Base-by-base conservation (phyloP, 805 yeast genomes). In the Wickerhamiella kurtzmanii region DNA sequence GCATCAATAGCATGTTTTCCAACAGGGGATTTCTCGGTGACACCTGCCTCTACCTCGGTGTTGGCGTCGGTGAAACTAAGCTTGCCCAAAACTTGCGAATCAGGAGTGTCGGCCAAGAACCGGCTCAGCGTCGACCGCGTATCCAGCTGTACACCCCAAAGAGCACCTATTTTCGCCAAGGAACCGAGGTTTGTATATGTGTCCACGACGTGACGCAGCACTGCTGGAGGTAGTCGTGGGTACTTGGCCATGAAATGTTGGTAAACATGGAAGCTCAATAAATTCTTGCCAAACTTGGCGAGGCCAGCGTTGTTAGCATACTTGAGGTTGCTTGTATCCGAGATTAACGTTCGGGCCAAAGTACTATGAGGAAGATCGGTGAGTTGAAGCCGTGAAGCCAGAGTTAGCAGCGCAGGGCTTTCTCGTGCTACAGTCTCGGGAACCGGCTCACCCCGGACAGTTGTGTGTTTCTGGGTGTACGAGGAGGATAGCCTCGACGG, bases 71-170 rank as follows among this genome's bases (percentile, higher is more conserved):
- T 48, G 48, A 40, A 64, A 49, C 59, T 47, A 37, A 61, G 56
- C 13, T 56, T 48, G 41, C 96, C 96, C 56, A 77, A 74, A 48
- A 76, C 73, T 60, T 79, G 71, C 50, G 75, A 72, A 51, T 75
- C 76, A 16, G 82, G 76, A 61, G 82, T 94, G 46, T 80, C 75
- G 28, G 80, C 71, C 54, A 86, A 67, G 56, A 73, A 76, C 56
- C 85, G 76, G 43, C 79, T 79, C 49, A 86, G 63, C 41, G 79
- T 71, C 18, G 84, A 66, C 4, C 77, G 67, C 5, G 66, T 64
- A 60, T 88, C 96, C 16, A 74, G 71, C 64, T 86, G 88, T 43
- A 92, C 79, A 66, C 98, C 98, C 96, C 96, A 92, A 18, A 61
- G 49, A 57, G 71, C 73, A 35, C 87, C 96, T 21, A 87, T 68